These are phyloP conservation scores for Penicillium brasilianum DNA, from an alignment of 2,329 filamentous ascomycete species.

Conservation along the genomic window DNA sequence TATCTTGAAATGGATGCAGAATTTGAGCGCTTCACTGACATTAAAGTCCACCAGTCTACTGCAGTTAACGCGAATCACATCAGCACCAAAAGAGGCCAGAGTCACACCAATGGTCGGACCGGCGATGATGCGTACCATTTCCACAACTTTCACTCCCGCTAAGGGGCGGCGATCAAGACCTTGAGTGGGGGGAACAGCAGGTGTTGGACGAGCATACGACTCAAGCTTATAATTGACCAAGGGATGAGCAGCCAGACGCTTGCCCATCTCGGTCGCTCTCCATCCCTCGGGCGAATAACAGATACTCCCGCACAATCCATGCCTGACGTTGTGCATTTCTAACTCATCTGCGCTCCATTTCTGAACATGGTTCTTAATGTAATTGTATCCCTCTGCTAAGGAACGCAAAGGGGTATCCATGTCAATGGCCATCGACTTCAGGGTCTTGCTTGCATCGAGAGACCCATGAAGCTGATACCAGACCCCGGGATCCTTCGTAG, in stretches of 20 bases:
- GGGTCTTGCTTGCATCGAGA: constrained; percentile 50
- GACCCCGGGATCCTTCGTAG: constrained; percentile 51
- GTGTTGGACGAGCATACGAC: constrained; percentile 42
- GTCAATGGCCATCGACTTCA: constrained; percentile 55
- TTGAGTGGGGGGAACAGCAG: constrained; percentile 35
- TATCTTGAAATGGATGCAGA: neutral
- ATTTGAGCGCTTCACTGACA: constrained; percentile 15
- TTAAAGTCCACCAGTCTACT: constrained; percentile 45
- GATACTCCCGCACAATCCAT: constrained; percentile 53
- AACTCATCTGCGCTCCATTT: constrained; percentile 49
- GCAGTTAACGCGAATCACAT: constrained; percentile 54
- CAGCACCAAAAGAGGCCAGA: constrained; percentile 53
- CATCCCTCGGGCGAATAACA: constrained; percentile 53
- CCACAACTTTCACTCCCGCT: constrained; percentile 57
- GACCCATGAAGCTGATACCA: constrained; percentile 61
- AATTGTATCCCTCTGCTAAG: constrained; percentile 22
- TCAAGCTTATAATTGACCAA: constrained; percentile 49
- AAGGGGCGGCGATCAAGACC: constrained; percentile 36
- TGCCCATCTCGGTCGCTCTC: constrained; percentile 52
- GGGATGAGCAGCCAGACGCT: constrained; percentile 48
- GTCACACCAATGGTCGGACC: constrained; percentile 50
- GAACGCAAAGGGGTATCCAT: constrained; percentile 27
- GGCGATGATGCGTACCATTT: constrained; percentile 46
- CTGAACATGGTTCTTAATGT: constrained; percentile 37
- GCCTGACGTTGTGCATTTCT: constrained; percentile 47